Conservation (phyloP, 192 early-diverging fungal genomes). For the Oehlia diaphana region DNA sequence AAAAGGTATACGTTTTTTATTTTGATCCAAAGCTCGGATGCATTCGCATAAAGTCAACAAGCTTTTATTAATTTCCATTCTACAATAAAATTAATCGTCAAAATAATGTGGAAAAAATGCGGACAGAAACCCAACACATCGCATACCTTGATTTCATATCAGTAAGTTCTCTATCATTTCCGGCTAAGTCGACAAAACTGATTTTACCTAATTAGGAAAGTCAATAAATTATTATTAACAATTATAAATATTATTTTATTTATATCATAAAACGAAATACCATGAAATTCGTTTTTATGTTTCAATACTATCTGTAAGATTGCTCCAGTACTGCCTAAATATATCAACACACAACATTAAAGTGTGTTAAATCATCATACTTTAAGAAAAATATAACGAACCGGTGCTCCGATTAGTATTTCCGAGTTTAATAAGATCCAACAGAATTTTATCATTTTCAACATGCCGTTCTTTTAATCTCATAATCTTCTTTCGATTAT, state of each 20-base stretch:
- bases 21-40: constrained; percentile 94
- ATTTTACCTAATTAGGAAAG: constrained; percentile 68
- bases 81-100: constrained; percentile 28
- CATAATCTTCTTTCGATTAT: constrained; percentile 82
- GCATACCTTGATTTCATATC: constrained; percentile 83
- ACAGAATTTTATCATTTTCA: constrained; percentile 78
- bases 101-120: neutral
- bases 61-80: constrained; percentile 99
- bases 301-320: constrained; percentile 93
- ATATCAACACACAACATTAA: neutral
- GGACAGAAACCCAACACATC: neutral
- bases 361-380: neutral
- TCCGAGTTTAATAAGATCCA: constrained; percentile 93
- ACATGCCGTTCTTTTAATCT: constrained; percentile 89
- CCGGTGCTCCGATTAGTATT: constrained; percentile 90
- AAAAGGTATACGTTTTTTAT: constrained; percentile 95
- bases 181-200: constrained; percentile 97
- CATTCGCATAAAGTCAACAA: constrained; percentile 97
- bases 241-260: neutral
- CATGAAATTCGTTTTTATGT: constrained; percentile 63
- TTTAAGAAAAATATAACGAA: constrained; percentile 35
- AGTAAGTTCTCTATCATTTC: constrained; percentile 93
- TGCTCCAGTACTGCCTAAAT: constrained; percentile 82
- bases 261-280: constrained; percentile 32
- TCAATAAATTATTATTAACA: neutral